A percentile compares a stretch with the other conserved stretches of the same genome.
Evolutionary conservation across 2,329 filamentous ascomycete species (phyloP).

Genomic region (Penicillium sp.): DNA sequence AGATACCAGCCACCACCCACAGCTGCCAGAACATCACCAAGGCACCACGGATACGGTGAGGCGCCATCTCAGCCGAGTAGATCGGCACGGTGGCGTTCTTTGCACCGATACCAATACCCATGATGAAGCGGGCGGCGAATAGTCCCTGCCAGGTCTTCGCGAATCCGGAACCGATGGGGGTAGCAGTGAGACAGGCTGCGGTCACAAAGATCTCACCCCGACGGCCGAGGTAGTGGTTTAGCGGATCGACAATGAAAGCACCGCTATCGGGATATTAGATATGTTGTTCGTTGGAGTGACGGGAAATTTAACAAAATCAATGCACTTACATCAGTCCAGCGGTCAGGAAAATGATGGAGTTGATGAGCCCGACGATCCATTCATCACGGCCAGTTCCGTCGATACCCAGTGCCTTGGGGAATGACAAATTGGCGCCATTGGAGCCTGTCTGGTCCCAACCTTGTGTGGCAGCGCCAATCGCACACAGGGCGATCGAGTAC

Average conservation of each 20-base stretch:
- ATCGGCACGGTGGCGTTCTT: conserved; percentile 58
- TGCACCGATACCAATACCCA: conserved; percentile 63
- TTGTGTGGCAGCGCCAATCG: conserved; percentile 52
- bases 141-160: conserved; percentile 60
- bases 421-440: conserved; percentile 55
- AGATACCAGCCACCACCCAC: conserved; percentile 54
- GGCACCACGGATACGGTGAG: conserved; percentile 55
- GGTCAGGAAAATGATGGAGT: conserved; percentile 52
- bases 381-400: conserved; percentile 45
- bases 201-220: conserved; percentile 65
- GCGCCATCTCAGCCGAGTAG: conserved; percentile 57
- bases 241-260: conserved; percentile 65
- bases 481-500: conserved; percentile 51
- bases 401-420: conserved; percentile 48
- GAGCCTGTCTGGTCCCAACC: conserved; percentile 57
- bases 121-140: conserved; percentile 55
- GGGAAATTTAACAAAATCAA: conserved; percentile 47
- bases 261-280: conserved; percentile 39
- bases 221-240: conserved; percentile 61
- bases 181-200: conserved; percentile 63
- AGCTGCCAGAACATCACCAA: conserved; percentile 57
- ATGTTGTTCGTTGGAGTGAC: neutral
- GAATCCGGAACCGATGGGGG: conserved; percentile 66
- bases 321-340: conserved; percentile 20
- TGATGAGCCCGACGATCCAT: conserved; percentile 66